Evolutionary conservation across 2,329 filamentous ascomycete species (phyloP).

Genomic region (Fusarium subtropicale): DNA sequence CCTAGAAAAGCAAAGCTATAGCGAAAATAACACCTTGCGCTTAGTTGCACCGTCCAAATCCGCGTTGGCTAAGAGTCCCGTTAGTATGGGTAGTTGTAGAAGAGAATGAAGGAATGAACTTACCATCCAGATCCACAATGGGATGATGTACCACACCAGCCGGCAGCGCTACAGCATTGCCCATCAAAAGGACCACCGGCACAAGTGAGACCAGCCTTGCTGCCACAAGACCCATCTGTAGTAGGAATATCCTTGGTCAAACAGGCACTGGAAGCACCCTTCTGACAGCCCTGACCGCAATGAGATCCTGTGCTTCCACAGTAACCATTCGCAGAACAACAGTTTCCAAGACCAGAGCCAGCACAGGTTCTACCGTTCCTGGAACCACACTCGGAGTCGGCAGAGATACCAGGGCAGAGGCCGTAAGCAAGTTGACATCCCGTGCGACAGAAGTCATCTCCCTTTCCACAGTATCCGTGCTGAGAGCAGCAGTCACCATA

Average conservation of each 20-base stretch:
- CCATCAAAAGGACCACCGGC: slow-evolving; percentile 18
- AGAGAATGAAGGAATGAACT: not conserved
- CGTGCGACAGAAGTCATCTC: not conserved
- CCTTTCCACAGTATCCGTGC: slow-evolving; percentile 14
- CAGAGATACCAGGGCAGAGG: not conserved
- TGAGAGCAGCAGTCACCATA: slow-evolving; percentile 14
- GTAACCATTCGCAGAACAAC: slow-evolving; percentile 7
- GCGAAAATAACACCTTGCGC: fast-evolving
- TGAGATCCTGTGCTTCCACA: slow-evolving; percentile 15
- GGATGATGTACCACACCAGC: not conserved
- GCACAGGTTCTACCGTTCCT: slow-evolving; percentile 21
- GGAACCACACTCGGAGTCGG: slow-evolving; percentile 6
- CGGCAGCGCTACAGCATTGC: slow-evolving; percentile 9
- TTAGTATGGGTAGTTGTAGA: not conserved
- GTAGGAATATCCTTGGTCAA: slow-evolving; percentile 5
- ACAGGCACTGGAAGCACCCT: not conserved
- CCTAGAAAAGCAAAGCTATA: not conserved
- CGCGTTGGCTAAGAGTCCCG: not conserved
- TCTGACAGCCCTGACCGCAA: slow-evolving; percentile 23
- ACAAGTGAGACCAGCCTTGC: slow-evolving; percentile 11
- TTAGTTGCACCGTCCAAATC: slow-evolving; percentile 2
- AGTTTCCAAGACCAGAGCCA: slow-evolving; percentile 17
- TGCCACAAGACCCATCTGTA: not conserved
- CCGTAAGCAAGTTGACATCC: slow-evolving; percentile 7
- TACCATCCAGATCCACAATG: slow-evolving; percentile 15